These are phyloP conservation scores for Erucastrum elatum DNA, from an alignment of 345 rosid species.

Conservation along the genomic window DNA sequence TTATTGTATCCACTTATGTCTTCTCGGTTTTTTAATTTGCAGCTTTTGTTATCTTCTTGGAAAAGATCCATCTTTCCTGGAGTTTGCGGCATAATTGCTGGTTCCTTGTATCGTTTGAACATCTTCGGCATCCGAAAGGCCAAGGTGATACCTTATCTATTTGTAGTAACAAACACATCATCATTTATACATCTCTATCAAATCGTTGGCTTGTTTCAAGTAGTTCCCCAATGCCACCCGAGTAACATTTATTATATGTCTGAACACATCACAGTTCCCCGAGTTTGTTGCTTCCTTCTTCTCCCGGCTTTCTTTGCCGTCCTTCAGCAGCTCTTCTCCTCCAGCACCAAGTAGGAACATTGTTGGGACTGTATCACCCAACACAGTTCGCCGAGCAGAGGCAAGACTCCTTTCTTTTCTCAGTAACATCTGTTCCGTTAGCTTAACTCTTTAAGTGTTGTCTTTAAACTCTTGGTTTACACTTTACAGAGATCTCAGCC, in stretches of 20 bases:
- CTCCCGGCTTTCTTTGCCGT: constrained; percentile 69
- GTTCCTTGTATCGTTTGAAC: constrained; percentile 85
- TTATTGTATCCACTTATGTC: not conserved
- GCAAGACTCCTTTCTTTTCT: constrained; percentile 41
- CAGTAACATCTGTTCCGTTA: not conserved
- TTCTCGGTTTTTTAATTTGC: constrained; percentile 31
- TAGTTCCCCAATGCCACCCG: not conserved
- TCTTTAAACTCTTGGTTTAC: constrained; percentile 26
- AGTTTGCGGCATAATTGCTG: constrained; percentile 84
- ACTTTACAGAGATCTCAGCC: constrained; percentile 69
- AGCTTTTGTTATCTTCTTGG: constrained; percentile 96
- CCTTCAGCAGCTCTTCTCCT: constrained; percentile 50
- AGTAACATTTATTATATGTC: constrained; percentile 17
- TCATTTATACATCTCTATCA: not conserved
- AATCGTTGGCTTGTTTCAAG: not conserved
- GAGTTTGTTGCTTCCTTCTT: constrained; percentile 66
- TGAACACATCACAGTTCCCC: constrained; percentile 63
- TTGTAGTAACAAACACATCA: not conserved
- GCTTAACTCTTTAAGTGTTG: constrained; percentile 3
- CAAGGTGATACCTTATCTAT: constrained; percentile 53
- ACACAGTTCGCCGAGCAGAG: constrained; percentile 61
- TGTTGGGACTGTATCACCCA: constrained; percentile 44
- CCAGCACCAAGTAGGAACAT: constrained; percentile 57
- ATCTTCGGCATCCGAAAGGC: constrained; percentile 75
- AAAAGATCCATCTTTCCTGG: constrained; percentile 86